phyloP scores from a whole-genome alignment of 139 green algal species.

The Micractinium conductrix region DNA sequence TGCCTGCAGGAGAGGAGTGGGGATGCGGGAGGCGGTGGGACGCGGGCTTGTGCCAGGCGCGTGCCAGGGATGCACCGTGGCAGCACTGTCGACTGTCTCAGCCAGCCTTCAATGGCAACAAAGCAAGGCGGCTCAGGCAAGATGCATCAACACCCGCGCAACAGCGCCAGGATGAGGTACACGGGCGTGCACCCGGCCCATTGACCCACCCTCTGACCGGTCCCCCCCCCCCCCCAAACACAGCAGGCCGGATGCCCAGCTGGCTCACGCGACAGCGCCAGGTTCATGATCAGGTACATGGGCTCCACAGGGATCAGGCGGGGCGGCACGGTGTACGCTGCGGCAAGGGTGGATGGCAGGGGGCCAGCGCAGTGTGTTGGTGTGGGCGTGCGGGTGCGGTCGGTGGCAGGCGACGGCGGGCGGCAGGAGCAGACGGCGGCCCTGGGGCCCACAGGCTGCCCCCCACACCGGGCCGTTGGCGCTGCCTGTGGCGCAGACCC shows the following conservation, averaged over 20 bases:
- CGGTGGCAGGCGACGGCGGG: background rate
- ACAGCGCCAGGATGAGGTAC: too few relatives aligned
- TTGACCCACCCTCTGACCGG: too few relatives aligned
- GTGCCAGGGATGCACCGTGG: background rate
- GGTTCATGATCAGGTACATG: slow-evolving; percentile 64
- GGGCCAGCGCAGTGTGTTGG: background rate
- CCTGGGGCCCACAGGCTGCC: background rate
- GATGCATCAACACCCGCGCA: too few relatives aligned
- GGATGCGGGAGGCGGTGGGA: background rate
- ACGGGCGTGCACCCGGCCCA: too few relatives aligned
- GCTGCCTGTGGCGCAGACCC: too few relatives aligned
- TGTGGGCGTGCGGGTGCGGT: background rate
- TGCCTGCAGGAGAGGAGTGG: slow-evolving; percentile 16
- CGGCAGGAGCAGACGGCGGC: background rate
- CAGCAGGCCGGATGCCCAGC: too few relatives aligned
- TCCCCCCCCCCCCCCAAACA: too few relatives aligned
- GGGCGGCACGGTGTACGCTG: slow-evolving; percentile 4
- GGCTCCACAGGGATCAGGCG: slow-evolving; percentile 61
- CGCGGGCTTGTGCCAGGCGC: background rate
- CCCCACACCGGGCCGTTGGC: background rate
- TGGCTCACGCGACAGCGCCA: slow-evolving; percentile 51
- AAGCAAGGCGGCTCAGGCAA: too few relatives aligned
- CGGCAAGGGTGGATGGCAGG: background rate
- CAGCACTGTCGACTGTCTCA: background rate
- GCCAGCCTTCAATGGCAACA: background rate